These are phyloP conservation scores for Aspergillus incahuasiensis DNA, from an alignment of 495 filamentous ascomycete species.

Conservation along the genomic window DNA sequence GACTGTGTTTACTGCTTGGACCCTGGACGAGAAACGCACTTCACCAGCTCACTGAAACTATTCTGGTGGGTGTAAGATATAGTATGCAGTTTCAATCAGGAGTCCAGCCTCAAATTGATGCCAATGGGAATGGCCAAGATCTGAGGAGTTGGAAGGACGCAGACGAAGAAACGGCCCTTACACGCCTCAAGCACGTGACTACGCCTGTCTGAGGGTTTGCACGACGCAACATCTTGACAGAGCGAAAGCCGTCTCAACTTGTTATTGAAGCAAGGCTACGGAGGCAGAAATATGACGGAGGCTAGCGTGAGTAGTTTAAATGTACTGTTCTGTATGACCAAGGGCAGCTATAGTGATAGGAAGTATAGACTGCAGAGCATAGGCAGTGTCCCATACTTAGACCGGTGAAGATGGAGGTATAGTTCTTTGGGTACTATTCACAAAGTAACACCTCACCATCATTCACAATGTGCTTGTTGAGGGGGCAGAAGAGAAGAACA, in stretches of 20 bases:
- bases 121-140: background rate
- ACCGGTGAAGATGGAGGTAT: too few relatives aligned
- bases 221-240: background rate
- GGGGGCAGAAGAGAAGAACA: background rate
- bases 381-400: too few relatives aligned
- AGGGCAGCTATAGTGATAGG: too few relatives aligned
- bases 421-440: too few relatives aligned
- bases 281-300: too few relatives aligned
- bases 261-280: background rate
- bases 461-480: background rate
- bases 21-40: background rate
- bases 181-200: background rate
- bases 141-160: background rate
- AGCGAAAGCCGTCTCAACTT: too few relatives aligned
- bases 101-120: background rate
- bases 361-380: too few relatives aligned
- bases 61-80: background rate
- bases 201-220: background rate
- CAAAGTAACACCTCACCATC: background rate
- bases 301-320: too few relatives aligned
- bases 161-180: background rate
- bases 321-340: too few relatives aligned
- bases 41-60: background rate
- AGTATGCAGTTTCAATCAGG: background rate
- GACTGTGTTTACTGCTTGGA: background rate